Conservation (phyloP, 2,329 filamentous ascomycete genomes). For the Drechslerella coelobrocha region DNA sequence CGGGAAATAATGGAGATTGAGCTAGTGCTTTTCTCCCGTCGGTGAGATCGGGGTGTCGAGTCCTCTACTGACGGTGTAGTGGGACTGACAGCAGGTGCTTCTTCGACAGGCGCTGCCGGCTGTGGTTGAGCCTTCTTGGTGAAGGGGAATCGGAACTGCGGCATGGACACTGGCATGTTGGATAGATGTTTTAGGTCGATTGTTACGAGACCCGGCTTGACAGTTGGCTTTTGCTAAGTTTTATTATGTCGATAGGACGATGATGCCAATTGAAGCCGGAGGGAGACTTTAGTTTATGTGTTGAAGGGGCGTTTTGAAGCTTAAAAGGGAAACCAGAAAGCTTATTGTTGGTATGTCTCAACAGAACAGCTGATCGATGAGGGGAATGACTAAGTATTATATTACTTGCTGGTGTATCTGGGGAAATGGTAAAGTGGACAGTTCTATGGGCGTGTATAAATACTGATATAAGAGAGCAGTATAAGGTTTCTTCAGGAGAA, state of each 20-base stretch:
- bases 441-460: neutral
- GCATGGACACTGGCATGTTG: conserved; percentile 50
- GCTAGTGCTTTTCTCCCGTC: conserved; percentile 41
- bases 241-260: conserved; percentile 1
- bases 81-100: neutral
- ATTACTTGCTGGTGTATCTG: conserved; percentile 22
- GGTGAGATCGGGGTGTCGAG: conserved; percentile 29
- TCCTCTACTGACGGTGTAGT: conserved; percentile 14
- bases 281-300: conserved; percentile 4
- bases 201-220: neutral
- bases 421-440: conserved; percentile 4
- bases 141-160: conserved; percentile 50
- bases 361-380: conserved; percentile 4
- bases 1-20: conserved; percentile 43
- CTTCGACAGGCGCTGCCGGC: conserved; percentile 22
- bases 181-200: conserved; percentile 4
- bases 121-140: conserved; percentile 25
- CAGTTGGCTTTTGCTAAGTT: neutral
- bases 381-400: neutral
- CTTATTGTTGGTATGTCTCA: conserved; percentile 35
- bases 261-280: conserved; percentile 12
- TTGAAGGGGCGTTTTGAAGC: conserved; percentile 28
- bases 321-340: conserved; percentile 21
- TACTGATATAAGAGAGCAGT: neutral
- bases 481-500: conserved; percentile 10